A percentile compares a stretch with the other conserved stretches of the same genome.
Conservation (phyloP, 208 protist species). For the Eutreptiella sp. region DNA sequence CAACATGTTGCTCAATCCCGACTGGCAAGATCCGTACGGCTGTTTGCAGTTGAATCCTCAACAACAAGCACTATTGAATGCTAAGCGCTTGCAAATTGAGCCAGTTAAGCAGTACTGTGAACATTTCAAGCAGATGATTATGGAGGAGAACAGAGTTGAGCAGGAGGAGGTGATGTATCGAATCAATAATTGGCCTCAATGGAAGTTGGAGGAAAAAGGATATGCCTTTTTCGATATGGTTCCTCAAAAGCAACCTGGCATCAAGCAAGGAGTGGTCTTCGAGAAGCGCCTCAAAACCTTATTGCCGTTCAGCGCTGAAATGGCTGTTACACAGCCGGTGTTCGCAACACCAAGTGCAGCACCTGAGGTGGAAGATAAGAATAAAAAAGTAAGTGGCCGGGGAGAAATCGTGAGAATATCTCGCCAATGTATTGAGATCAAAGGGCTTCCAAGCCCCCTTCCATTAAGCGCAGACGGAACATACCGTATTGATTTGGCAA, state of each 20-base stretch:
- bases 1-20: too few species aligned
- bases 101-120: too few species aligned
- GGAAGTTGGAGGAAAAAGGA: neutral
- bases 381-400: neutral
- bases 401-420: neutral
- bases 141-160: too few species aligned
- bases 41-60: too few species aligned
- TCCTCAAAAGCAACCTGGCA: neutral
- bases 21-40: too few species aligned
- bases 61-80: too few species aligned
- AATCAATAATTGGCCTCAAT: conserved; percentile 4
- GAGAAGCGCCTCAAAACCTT: neutral
- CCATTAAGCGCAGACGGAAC: neutral
- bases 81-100: too few species aligned
- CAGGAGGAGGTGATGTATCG: neutral
- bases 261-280: conserved; percentile 5
- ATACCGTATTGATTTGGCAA: conserved; percentile 7
- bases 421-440: neutral
- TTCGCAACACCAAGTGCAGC: neutral
- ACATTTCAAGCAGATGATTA: too few species aligned
- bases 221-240: conserved; percentile 3
- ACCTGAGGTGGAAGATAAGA: neutral
- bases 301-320: neutral
- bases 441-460: neutral
- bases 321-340: neutral